Evolutionary conservation across 768 basidiomycete species (phyloP).

Genomic region (Auriscalpium orientale): DNA sequence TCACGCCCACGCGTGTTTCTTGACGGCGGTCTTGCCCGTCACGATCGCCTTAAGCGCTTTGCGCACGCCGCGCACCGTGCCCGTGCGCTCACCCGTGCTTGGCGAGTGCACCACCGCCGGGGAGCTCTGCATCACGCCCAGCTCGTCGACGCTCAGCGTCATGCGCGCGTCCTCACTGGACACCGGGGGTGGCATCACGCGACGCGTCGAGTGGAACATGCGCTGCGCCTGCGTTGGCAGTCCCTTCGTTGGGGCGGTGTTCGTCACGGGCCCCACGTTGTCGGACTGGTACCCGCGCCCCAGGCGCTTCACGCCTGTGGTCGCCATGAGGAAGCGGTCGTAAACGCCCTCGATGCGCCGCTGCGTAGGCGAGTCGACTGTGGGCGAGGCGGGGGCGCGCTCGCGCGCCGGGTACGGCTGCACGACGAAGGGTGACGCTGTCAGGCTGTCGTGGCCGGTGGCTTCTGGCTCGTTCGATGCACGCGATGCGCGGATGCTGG

Average conservation of each 20-base stretch:
- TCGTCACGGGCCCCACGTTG: constrained; percentile 36
- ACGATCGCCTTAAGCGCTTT: constrained; percentile 75
- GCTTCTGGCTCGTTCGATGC: constrained; percentile 3
- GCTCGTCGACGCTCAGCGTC: constrained; percentile 53
- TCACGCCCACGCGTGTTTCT: constrained; percentile 8
- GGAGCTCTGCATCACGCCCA: constrained; percentile 38
- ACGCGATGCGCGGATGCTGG: constrained; percentile 2
- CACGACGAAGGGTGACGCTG: constrained; percentile 54
- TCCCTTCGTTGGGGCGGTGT: constrained; percentile 14
- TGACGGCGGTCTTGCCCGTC: constrained; percentile 50
- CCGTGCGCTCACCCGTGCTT: constrained; percentile 22
- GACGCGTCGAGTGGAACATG: constrained; percentile 39
- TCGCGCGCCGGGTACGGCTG: constrained; percentile 55
- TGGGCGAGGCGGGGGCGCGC: constrained; percentile 24
- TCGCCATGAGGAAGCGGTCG: constrained; percentile 78
- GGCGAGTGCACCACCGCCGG: not conserved
- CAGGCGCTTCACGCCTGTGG: constrained; percentile 69
- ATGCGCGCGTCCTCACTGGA: constrained; percentile 41
- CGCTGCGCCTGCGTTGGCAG: constrained; percentile 4
- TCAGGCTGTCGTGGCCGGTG: constrained; percentile 42
- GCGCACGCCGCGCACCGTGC: constrained; percentile 49
- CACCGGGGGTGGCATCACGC: constrained; percentile 63
- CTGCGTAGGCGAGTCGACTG: constrained; percentile 47
- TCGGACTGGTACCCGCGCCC: constrained; percentile 81
- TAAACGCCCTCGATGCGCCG: constrained; percentile 68